These are phyloP conservation scores for Triticum monococcum DNA, from an alignment of 176 grass and related monocot species.

Conservation along the genomic window DNA sequence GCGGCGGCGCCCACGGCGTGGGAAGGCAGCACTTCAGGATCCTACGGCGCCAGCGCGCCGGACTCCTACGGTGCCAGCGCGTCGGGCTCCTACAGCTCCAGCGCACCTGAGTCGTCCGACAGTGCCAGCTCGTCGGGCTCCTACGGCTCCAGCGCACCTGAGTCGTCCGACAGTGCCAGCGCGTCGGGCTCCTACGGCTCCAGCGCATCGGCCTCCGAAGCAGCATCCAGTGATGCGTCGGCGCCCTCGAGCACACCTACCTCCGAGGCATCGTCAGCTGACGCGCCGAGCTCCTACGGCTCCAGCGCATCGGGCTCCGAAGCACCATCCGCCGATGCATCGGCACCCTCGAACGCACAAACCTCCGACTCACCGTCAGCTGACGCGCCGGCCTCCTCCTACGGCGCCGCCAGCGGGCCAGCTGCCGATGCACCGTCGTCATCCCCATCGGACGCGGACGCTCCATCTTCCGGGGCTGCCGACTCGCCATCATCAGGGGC, in stretches of 20 bases:
- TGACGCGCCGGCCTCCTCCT: background rate
- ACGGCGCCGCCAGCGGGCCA: background rate
- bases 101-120: background rate
- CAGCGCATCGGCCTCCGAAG: background rate
- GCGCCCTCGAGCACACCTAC: too few species aligned
- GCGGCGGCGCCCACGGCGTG: slow-evolving; percentile 7
- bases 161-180: background rate
- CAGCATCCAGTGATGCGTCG: background rate
- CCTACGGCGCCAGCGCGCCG: background rate
- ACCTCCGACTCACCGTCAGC: background rate
- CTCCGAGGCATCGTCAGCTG: too few species aligned
- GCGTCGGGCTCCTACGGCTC: background rate
- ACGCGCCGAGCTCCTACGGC: too few species aligned
- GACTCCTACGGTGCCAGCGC: background rate
- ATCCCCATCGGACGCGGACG: background rate
- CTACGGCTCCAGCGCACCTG: too few species aligned
- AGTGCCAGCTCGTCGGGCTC: background rate
- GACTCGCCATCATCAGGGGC: background rate
- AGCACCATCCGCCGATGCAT: background rate
- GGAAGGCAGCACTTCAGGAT: slow-evolving; percentile 6
- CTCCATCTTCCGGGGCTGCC: background rate
- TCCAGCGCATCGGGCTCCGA: background rate
- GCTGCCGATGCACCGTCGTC: background rate
- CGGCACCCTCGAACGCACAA: background rate
- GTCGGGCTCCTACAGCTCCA: background rate